Evolutionary conservation across 495 filamentous ascomycete genomes (phyloP).

Genomic region (Talaromyces trachyspermus): DNA sequence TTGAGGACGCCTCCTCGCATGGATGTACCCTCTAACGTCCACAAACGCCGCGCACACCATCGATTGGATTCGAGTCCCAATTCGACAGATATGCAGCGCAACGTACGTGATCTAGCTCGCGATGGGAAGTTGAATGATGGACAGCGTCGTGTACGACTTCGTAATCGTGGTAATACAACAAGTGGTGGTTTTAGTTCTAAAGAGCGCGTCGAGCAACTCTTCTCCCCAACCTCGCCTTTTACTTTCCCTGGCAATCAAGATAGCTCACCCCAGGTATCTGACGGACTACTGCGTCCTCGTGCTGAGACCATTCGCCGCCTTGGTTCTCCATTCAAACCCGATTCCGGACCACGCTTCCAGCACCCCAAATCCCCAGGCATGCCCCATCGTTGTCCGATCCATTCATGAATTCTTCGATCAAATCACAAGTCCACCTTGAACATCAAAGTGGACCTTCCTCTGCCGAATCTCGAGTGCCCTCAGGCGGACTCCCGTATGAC

Average conservation of each 20-base stretch:
- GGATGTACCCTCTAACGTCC: slow-evolving; percentile 41
- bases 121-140: slow-evolving; percentile 38
- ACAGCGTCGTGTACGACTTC: slow-evolving; percentile 42
- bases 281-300: slow-evolving; percentile 19
- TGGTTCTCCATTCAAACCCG: slow-evolving; percentile 45
- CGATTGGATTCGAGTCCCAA: slow-evolving; percentile 39
- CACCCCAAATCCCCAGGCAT: slow-evolving; percentile 24
- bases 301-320: slow-evolving; percentile 40
- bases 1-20: slow-evolving; percentile 43
- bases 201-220: slow-evolving; percentile 33
- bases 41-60: slow-evolving; percentile 44
- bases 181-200: slow-evolving; percentile 20
- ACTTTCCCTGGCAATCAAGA: slow-evolving; percentile 20
- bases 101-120: slow-evolving; percentile 42
- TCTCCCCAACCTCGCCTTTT: slow-evolving; percentile 41
- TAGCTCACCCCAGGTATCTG: slow-evolving; percentile 24
- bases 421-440: slow-evolving; percentile 7
- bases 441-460: slow-evolving; percentile 6
- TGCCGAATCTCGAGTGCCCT: slow-evolving; percentile 1
- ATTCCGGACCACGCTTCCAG: slow-evolving; percentile 20
- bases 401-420: slow-evolving; percentile 23
- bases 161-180: slow-evolving; percentile 43
- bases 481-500: slow-evolving; percentile 24
- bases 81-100: slow-evolving; percentile 36
- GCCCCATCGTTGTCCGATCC: slow-evolving; percentile 38